Evolutionary conservation across 2,329 filamentous ascomycete genomes (phyloP).

Genomic region (Venturia asperata): DNA sequence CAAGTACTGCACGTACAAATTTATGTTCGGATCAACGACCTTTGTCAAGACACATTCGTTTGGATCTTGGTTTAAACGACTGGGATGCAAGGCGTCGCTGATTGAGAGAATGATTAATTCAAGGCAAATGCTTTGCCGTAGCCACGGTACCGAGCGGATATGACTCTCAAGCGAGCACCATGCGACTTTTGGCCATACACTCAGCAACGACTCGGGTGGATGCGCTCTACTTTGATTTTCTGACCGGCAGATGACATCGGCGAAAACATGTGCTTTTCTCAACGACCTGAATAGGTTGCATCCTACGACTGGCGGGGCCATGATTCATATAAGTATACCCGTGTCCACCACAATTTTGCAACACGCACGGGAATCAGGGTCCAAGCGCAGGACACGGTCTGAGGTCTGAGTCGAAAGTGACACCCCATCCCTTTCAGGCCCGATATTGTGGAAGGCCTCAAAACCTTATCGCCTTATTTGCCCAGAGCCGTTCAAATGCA

Average conservation of each 20-base stretch:
- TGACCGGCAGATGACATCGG: not conserved
- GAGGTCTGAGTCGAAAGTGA: not conserved
- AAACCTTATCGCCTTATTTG: not conserved
- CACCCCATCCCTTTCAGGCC: not conserved
- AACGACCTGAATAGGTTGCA: not conserved
- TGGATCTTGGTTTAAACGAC: not conserved
- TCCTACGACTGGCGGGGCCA: not conserved
- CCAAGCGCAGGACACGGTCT: not conserved
- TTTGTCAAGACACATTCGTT: not conserved
- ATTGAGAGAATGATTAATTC: not conserved
- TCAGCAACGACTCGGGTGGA: not conserved
- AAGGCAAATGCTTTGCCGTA: not conserved
- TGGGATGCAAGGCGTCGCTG: not conserved
- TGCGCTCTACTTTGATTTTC: not conserved
- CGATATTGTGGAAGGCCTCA: conserved; percentile 1
- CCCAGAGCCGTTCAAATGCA: not conserved
- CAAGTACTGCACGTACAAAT: not conserved
- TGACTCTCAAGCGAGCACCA: conserved; percentile 6
- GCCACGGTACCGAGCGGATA: conserved; percentile 4
- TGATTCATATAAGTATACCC: not conserved
- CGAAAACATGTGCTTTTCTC: not conserved
- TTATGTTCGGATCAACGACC: not conserved
- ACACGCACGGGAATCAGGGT: not conserved
- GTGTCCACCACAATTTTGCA: not conserved
- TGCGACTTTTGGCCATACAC: not conserved